Conservation (phyloP, 2,329 filamentous ascomycete species). For the Monascus ruber region DNA sequence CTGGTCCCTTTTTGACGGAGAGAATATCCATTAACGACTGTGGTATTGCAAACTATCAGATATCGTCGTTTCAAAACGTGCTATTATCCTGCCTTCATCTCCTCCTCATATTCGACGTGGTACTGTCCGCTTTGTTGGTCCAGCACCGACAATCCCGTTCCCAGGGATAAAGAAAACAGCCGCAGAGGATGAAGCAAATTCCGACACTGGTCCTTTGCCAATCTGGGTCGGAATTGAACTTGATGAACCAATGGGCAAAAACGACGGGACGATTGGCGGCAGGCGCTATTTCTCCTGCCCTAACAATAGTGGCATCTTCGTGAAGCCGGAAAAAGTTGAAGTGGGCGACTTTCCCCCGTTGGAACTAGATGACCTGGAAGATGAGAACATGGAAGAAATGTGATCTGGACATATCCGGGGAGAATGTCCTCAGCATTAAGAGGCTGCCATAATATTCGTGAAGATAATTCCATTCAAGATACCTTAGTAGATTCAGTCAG, state of each 20-base stretch:
- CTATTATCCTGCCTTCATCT: slow-evolving; percentile 30
- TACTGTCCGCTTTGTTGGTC: slow-evolving; percentile 31
- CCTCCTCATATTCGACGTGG: slow-evolving; percentile 34
- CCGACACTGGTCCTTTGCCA: slow-evolving; percentile 15
- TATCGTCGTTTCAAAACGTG: slow-evolving; percentile 34
- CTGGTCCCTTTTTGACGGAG: background rate
- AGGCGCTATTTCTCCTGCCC: slow-evolving; percentile 46
- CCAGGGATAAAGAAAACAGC: slow-evolving; percentile 16
- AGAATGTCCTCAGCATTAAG: background rate
- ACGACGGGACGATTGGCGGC: slow-evolving; percentile 45
- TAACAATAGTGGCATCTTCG: slow-evolving; percentile 47
- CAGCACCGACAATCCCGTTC: slow-evolving; percentile 28
- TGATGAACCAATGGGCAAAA: slow-evolving; percentile 55
- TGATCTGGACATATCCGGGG: slow-evolving; percentile 6
- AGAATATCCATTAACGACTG: background rate
- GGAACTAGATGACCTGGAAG: slow-evolving; percentile 40
- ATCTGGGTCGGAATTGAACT: slow-evolving; percentile 50
- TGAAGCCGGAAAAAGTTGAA: slow-evolving; percentile 51
- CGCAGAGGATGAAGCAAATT: slow-evolving; percentile 6
- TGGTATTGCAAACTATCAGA: slow-evolving; percentile 13
- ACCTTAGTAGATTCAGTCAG: background rate
- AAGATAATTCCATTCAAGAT: background rate
- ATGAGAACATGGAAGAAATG: slow-evolving; percentile 46
- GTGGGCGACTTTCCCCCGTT: slow-evolving; percentile 47
- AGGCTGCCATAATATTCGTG: background rate